phyloP scores from a whole-genome alignment of 768 basidiomycete genomes.

The Mycena alexandri region DNA sequence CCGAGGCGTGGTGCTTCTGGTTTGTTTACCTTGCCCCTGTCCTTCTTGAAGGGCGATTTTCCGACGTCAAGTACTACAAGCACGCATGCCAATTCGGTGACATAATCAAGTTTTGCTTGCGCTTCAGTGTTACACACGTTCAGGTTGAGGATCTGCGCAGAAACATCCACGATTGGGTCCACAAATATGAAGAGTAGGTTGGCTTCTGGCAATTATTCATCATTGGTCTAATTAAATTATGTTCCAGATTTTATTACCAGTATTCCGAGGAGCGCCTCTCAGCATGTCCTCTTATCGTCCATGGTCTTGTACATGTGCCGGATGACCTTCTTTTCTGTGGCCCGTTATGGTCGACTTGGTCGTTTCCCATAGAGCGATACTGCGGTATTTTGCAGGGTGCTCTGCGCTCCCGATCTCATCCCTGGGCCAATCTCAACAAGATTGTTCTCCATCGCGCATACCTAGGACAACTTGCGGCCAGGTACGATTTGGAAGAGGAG shows the following conservation, averaged over 20 bases:
- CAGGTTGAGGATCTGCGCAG: constrained; percentile 45
- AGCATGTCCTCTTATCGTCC: constrained; percentile 38
- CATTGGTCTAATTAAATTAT: background rate
- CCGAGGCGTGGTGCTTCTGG: constrained; percentile 56
- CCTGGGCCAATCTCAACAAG: constrained; percentile 36
- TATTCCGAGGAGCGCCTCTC: constrained; percentile 35
- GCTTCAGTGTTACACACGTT: constrained; percentile 43
- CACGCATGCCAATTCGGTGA: constrained; percentile 52
- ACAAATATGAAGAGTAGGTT: constrained; percentile 49
- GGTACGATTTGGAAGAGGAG: constrained; percentile 43
- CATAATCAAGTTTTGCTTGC: constrained; percentile 51
- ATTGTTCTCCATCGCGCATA: constrained; percentile 39
- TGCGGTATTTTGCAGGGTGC: constrained; percentile 37
- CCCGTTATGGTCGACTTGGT: constrained; percentile 42
- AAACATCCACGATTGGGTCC: constrained; percentile 51
- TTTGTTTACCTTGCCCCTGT: constrained; percentile 50
- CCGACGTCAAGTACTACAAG: constrained; percentile 47
- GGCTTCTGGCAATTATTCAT: background rate
- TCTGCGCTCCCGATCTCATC: constrained; percentile 35
- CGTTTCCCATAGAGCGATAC: constrained; percentile 44
- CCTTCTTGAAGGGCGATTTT: constrained; percentile 49
- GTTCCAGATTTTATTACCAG: too few relatives aligned
- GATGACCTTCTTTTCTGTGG: constrained; percentile 38
- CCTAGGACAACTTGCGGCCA: constrained; percentile 41
- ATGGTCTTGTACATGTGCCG: constrained; percentile 41